Conservation (phyloP, 345 rosid species). For the Gossypium raimondii region DNA sequence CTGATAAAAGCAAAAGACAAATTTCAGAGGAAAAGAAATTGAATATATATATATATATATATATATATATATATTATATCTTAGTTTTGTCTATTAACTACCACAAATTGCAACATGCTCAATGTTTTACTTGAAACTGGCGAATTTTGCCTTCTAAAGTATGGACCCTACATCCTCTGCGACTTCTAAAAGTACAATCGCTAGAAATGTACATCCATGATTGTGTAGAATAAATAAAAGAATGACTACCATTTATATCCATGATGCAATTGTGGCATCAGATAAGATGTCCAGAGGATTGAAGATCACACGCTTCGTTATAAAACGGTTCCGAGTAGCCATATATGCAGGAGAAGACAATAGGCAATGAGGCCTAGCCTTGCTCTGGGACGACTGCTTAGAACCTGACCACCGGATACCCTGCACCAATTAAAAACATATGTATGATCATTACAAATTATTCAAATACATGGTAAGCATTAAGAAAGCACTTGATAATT, state of each 20-base stretch:
- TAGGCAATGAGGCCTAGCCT: slow-evolving; percentile 74
- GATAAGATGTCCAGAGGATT: not conserved
- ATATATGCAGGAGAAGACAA: slow-evolving; percentile 70
- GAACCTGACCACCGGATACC: slow-evolving; percentile 74
- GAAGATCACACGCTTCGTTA: slow-evolving; percentile 20
- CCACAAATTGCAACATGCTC: not conserved
- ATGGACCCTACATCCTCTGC: slow-evolving; percentile 27
- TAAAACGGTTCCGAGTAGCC: slow-evolving; percentile 76
- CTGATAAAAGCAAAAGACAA: not conserved
- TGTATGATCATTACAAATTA: not conserved
- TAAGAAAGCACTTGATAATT: not conserved
- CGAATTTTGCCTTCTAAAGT: not conserved
- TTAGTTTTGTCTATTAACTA: not conserved
- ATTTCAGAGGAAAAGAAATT: not conserved
- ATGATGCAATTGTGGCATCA: slow-evolving; percentile 23
- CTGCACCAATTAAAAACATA: slow-evolving; percentile 34
- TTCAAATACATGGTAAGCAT: not conserved
- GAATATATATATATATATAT: not conserved
- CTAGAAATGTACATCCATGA: slow-evolving; percentile 26
- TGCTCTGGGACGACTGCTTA: slow-evolving; percentile 79
- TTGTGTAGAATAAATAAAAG: not conserved
- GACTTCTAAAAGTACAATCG: slow-evolving; percentile 27
- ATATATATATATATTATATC: not conserved
- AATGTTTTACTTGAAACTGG: slow-evolving; percentile 2
- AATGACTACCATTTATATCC: slow-evolving; percentile 5